These are phyloP conservation scores for Fusarium longipes DNA, from an alignment of 2,329 filamentous ascomycete genomes.

Conservation along the genomic window DNA sequence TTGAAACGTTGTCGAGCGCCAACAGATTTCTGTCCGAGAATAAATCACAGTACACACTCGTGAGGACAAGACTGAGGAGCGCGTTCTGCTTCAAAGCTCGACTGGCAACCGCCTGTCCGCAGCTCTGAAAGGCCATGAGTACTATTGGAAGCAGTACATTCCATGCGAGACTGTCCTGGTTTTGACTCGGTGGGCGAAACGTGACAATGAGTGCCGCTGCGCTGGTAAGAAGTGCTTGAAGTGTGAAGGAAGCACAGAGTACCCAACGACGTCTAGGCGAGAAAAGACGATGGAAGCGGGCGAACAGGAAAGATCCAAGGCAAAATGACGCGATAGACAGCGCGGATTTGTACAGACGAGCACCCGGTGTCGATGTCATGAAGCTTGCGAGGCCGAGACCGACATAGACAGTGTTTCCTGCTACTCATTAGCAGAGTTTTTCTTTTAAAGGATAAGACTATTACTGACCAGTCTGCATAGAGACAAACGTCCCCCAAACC, in stretches of 20 bases:
- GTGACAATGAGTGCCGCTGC: constrained; percentile 66
- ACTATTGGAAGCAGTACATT: constrained; percentile 73
- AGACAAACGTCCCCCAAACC: constrained; percentile 83
- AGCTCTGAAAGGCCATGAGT: constrained; percentile 80
- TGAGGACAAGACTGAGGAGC: constrained; percentile 81
- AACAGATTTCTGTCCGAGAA: constrained; percentile 72
- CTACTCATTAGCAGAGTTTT: not conserved
- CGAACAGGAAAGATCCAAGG: constrained; percentile 77
- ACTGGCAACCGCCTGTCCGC: constrained; percentile 81
- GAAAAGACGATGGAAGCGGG: constrained; percentile 72
- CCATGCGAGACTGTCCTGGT: constrained; percentile 63
- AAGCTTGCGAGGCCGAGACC: constrained; percentile 67
- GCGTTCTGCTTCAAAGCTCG: constrained; percentile 75
- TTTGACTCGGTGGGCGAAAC: constrained; percentile 52
- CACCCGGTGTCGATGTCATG: constrained; percentile 53
- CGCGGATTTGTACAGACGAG: constrained; percentile 64
- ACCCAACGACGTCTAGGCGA: constrained; percentile 71
- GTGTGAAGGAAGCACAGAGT: constrained; percentile 67
- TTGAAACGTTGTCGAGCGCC: constrained; percentile 56
- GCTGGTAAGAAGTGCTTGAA: constrained; percentile 63
- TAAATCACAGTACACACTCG: constrained; percentile 83
- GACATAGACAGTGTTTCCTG: constrained; percentile 82
- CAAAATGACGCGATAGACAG: constrained; percentile 78
- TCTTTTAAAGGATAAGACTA: not conserved
- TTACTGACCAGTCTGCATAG: constrained; percentile 79